Percentiles rank a stretch among this genome's conserved stretches.
These are phyloP conservation scores for Isochrysis galbana DNA, from an alignment of 78 protist species.

Conservation along the genomic window DNA sequence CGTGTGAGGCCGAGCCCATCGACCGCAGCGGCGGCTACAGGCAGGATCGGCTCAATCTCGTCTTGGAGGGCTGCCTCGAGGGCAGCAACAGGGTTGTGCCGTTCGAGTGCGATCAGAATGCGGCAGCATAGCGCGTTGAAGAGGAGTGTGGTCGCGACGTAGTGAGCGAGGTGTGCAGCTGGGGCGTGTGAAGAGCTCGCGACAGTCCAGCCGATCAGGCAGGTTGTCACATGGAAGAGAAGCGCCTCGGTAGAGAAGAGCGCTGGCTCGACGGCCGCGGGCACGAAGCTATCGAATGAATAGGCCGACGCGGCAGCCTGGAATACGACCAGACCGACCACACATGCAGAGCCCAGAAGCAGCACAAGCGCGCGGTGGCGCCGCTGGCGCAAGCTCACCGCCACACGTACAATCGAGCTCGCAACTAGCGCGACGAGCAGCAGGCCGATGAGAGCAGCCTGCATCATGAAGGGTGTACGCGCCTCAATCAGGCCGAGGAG, in stretches of 20 bases:
- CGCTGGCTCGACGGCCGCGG: not conserved
- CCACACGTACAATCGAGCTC: not conserved
- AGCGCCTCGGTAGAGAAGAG: not conserved
- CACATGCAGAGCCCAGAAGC: not conserved
- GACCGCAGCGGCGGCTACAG: too few relatives aligned
- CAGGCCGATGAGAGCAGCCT: not conserved
- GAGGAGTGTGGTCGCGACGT: not conserved
- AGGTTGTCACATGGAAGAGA: not conserved
- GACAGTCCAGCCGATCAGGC: not conserved
- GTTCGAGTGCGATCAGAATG: not conserved
- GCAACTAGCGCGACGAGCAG: not conserved
- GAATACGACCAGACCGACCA: not conserved
- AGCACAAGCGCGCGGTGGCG: not conserved
- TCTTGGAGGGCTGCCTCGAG: too few relatives aligned
- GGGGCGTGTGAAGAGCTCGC: not conserved
- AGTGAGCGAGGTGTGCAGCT: not conserved
- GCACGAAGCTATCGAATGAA: not conserved
- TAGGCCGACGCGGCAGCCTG: not conserved
- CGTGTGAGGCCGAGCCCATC: too few relatives aligned
- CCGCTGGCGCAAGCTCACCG: not conserved
- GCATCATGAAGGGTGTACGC: not conserved
- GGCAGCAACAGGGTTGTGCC: not conserved
- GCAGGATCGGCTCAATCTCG: too few relatives aligned
- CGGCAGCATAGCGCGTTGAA: not conserved
- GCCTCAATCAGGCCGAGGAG: not conserved